Evolutionary conservation across 371 early-diverging fungal species (phyloP), one percentile per base, ranked within the genome.

Genomic region (Mortierella sp.): DNA sequence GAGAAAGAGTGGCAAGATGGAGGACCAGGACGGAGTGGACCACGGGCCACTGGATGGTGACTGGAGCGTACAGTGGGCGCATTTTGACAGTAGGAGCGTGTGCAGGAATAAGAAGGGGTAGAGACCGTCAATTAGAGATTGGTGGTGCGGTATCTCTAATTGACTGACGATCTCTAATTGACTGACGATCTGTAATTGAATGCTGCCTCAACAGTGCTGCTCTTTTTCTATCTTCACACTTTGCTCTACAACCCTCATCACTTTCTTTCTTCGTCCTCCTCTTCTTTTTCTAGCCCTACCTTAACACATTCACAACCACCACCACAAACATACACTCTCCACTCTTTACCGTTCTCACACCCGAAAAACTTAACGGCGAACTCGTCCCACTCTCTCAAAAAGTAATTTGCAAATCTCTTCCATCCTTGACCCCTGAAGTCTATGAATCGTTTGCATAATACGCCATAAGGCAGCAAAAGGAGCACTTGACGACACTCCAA

Each of bases 201-300:
- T 60, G 50, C 50, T 50, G 16, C 14, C 48, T 48, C 57, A n/a
- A n/a, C n/a, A n/a, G n/a, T n/a, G n/a, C 6, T 60, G n/a, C 77
- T 26, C 44, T 78, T 42, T 13, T 42, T 13, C 31, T 4, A 73
- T 50, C 31, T 26, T 55, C n/a, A 13, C 55, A 3, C 11, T 34
- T 11, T 73, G 52, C 31, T 7, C 8, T 63, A 31, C 63, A 63
- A 31, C 16, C 31, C 21, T 73, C 63, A 19, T 42, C 57, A 31
- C 72, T 38, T 45, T 38, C 58, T 28, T 73, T n/a, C 57, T 45
- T 38, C 58, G 19, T 73, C 34, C 57, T 78, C 45, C 28, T 74
- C 47, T 7, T 63, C 42, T 28, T 52, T 28, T 65, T 52, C 71
- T 7, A 21, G 7, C 55, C 48, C 65, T 70, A 38, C 74, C 28